A percentile compares a stretch with the other conserved stretches of the same genome.
These are phyloP conservation scores for Debaryomycetaceae sp. DNA, from an alignment of 1,139 yeast genomes.

Conservation along the genomic window DNA sequence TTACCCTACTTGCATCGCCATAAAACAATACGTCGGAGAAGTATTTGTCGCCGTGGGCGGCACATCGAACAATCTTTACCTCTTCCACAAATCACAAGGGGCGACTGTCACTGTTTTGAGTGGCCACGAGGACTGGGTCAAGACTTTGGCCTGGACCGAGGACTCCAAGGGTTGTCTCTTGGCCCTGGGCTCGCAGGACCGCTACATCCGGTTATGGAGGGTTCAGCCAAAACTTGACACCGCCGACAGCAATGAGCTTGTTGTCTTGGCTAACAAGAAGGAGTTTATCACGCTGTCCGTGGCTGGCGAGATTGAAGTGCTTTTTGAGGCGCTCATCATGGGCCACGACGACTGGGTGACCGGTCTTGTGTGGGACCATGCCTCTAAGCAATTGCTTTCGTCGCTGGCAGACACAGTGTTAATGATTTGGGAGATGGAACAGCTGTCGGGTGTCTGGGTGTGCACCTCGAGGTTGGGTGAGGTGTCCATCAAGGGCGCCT, in stretches of 20 bases:
- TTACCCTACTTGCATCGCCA: constrained; percentile 61
- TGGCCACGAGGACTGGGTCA: constrained; percentile 96
- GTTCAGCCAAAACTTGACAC: constrained; percentile 56
- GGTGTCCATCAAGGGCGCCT: constrained; percentile 90
- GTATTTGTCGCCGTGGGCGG: constrained; percentile 80
- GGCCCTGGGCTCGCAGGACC: constrained; percentile 87
- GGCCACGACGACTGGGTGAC: constrained; percentile 99
- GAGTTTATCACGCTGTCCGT: constrained; percentile 19
- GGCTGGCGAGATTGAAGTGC: constrained; percentile 18
- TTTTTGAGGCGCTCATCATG: constrained; percentile 89
- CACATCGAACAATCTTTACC: constrained; percentile 34
- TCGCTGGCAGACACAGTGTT: constrained; percentile 92
- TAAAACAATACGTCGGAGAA: constrained; percentile 37
- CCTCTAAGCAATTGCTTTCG: constrained; percentile 52
- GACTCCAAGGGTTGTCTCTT: constrained; percentile 48
- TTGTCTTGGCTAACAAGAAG: constrained; percentile 61
- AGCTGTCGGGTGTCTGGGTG: constrained; percentile 85
- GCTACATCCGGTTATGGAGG: constrained; percentile 86
- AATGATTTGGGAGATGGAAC: constrained; percentile 95
- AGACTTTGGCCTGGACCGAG: constrained; percentile 59
- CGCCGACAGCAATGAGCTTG: constrained; percentile 52
- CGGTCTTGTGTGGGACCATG: constrained; percentile 76
- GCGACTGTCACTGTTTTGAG: constrained; percentile 47
- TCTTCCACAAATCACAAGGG: constrained; percentile 14
- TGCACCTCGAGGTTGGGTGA: constrained; percentile 83